phyloP scores from a whole-genome alignment of 2,329 filamentous ascomycete genomes.

The Pyrenophora seminiperda region DNA sequence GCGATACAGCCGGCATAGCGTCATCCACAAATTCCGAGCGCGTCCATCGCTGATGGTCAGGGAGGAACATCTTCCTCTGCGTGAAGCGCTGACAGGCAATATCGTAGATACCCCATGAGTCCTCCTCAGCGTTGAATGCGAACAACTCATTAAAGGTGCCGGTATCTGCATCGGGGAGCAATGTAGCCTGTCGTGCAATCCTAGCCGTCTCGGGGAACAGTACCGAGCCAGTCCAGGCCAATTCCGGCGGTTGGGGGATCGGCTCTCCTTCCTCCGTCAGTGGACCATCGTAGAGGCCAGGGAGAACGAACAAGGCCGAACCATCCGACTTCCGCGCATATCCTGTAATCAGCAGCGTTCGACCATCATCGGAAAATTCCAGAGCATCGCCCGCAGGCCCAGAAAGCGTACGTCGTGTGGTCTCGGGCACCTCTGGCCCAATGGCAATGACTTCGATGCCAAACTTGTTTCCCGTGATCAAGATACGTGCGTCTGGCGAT shows the following conservation, averaged over 20 bases:
- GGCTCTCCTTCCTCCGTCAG: slow-evolving; percentile 49
- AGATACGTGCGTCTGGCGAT: slow-evolving; percentile 78
- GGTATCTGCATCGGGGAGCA: slow-evolving; percentile 47
- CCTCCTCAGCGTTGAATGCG: slow-evolving; percentile 49
- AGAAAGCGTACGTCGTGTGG: slow-evolving; percentile 43
- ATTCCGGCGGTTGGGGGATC: slow-evolving; percentile 43
- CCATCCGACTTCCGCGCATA: slow-evolving; percentile 44
- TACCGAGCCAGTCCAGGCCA: slow-evolving; percentile 48
- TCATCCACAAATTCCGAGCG: slow-evolving; percentile 49
- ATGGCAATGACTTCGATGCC: slow-evolving; percentile 88
- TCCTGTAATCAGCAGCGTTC: slow-evolving; percentile 47
- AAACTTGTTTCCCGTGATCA: slow-evolving; percentile 83
- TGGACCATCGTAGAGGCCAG: slow-evolving; percentile 47
- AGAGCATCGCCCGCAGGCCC: slow-evolving; percentile 45
- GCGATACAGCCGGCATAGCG: slow-evolving; percentile 49
- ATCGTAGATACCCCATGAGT: slow-evolving; percentile 50
- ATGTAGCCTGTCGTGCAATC: slow-evolving; percentile 47
- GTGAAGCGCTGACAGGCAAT: slow-evolving; percentile 47
- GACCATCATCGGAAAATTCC: slow-evolving; percentile 49
- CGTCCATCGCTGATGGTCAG: slow-evolving; percentile 47
- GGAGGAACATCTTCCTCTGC: slow-evolving; percentile 46
- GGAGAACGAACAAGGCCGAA: slow-evolving; percentile 47
- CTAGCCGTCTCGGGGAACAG: slow-evolving; percentile 49
- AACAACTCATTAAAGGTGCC: slow-evolving; percentile 49
- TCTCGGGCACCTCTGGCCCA: slow-evolving; percentile 59